Conservation (phyloP, 2,329 filamentous ascomycete species). For the Alternaria brassicae region DNA sequence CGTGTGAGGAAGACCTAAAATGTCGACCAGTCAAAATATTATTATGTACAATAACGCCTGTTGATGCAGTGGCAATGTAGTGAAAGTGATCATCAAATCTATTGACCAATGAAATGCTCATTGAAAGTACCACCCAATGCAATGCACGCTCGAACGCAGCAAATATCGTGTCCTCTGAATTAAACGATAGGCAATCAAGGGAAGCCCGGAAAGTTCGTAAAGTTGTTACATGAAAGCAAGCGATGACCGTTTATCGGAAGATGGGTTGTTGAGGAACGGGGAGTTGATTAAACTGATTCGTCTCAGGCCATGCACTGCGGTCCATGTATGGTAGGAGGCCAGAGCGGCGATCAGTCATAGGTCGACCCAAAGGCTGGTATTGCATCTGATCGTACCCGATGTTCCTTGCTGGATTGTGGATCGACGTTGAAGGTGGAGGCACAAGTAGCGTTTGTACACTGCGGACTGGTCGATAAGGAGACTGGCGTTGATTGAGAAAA, state of each 20-base stretch:
- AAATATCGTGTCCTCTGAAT: slow-evolving; percentile 25
- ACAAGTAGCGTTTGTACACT: slow-evolving; percentile 90
- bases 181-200: slow-evolving; percentile 4
- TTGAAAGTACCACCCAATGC: slow-evolving; percentile 35
- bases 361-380: slow-evolving; percentile 58
- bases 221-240: slow-evolving; percentile 22
- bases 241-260: slow-evolving; percentile 35
- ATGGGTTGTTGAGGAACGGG: slow-evolving; percentile 48
- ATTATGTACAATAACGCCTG: slow-evolving; percentile 29
- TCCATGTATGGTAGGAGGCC: slow-evolving; percentile 56
- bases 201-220: not conserved
- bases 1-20: not conserved
- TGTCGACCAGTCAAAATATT: not conserved
- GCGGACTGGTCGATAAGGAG: slow-evolving; percentile 90
- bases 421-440: slow-evolving; percentile 79
- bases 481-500: slow-evolving; percentile 86
- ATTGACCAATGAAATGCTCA: slow-evolving; percentile 24
- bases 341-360: slow-evolving; percentile 54
- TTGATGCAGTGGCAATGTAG: slow-evolving; percentile 26
- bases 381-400: slow-evolving; percentile 59
- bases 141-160: slow-evolving; percentile 50
- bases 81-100: slow-evolving; percentile 18
- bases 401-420: slow-evolving; percentile 63
- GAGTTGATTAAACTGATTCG: slow-evolving; percentile 50
- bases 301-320: slow-evolving; percentile 48